Conservation (phyloP, 768 basidiomycete species). For the Auricularia sp. region DNA sequence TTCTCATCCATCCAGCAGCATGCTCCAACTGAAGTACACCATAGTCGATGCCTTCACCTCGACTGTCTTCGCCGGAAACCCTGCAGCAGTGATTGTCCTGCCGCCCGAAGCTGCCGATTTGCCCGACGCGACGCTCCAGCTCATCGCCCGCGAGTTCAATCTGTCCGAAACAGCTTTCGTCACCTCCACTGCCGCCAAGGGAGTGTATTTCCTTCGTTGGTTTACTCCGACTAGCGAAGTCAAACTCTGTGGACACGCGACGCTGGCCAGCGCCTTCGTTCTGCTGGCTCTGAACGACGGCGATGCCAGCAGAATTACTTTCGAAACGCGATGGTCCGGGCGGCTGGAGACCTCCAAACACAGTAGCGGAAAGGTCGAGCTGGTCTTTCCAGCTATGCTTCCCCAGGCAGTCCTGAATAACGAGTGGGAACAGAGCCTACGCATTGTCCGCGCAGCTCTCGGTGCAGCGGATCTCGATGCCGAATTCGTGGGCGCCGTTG, state of each 20-base stretch:
- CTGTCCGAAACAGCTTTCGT: constrained; percentile 9
- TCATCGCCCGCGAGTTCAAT: constrained; percentile 34
- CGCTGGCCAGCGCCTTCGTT: constrained; percentile 32
- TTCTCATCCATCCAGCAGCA: neutral
- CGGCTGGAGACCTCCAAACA: no score
- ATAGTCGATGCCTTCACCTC: constrained; percentile 26
- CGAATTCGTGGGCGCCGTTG: neutral
- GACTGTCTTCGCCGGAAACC: constrained; percentile 29
- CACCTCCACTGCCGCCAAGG: no score
- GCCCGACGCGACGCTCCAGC: constrained; percentile 21
- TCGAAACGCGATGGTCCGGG: no score
- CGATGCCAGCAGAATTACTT: no score
- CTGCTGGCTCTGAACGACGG: neutral
- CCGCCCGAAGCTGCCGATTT: constrained; percentile 14
- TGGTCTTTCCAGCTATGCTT: no score
- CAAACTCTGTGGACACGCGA: constrained; percentile 35
- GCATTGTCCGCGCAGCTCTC: no score
- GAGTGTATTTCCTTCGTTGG: constrained; percentile 29
- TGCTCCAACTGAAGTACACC: constrained; percentile 20
- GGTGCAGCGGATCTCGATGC: no score
- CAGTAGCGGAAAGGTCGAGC: no score
- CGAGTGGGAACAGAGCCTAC: no score
- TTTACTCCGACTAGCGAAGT: constrained; percentile 25
- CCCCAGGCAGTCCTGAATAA: no score
- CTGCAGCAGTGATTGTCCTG: constrained; percentile 32